Base-by-base conservation (phyloP, 1,139 yeast genomes). In the Candida sanyaensis region DNA sequence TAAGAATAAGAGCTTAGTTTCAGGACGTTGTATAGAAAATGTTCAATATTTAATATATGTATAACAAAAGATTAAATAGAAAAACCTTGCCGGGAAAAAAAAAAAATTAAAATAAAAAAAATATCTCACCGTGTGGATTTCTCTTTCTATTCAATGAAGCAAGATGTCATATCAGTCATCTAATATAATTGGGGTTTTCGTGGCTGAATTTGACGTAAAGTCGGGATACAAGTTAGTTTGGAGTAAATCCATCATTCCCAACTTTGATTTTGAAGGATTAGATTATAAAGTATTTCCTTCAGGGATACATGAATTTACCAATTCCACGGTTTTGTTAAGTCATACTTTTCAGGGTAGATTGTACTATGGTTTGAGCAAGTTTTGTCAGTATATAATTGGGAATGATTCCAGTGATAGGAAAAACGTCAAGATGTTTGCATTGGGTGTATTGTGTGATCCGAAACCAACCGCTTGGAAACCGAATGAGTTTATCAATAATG, bases 251-350 rank as follows among this genome's bases (percentile, higher is more conserved):
- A 41, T 61, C 3, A 55, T 58, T 36, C 55, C 59, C 7, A 47
- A 52, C 23, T 47, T 70, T 6, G 56, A 61, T 26, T 55, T 72
- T 28, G 56, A 60, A 3, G 78, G 78, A 5, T 58, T 89, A 17
- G 97, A 91, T 63, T 89, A 79, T 65, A 85, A 86, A 56, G 76
- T 84, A 10, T 68, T 91, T 46, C 97, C 97, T 1, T 86, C 95
- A 0, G 96, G 97, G 1, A 74, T 89, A n/a, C 97, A 90, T 61
- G 80, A 83, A 37, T 73, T 72, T 26, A 63, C 65, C 10, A 63
- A 71, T 37, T 92, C 88, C 55, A 63, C 72, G 8, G 64, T 73
- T 6, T 55, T 70, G 32, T 55, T 74, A 42, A 62, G 71, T 42
- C 80, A 75, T 45, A 52, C 52, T 10, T 38, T 46, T 32, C 54